Evolutionary conservation across 208 protist genomes (phyloP).

Genomic region (Trypanosoma avium): DNA sequence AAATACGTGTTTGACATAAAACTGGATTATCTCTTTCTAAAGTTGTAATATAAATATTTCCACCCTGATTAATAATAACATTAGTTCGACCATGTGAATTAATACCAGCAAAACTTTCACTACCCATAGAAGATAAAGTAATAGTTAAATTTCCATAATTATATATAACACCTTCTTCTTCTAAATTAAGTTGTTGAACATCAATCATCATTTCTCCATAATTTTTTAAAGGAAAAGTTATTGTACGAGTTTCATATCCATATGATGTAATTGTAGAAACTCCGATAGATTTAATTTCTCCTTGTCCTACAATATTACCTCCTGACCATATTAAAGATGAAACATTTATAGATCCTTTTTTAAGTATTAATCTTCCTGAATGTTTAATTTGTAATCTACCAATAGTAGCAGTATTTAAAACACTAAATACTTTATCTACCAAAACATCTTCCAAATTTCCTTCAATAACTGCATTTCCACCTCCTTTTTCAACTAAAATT

Average conservation of each 20-base stretch:
- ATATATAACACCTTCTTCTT: slow-evolving; percentile 63
- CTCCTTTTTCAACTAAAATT: slow-evolving; percentile 65
- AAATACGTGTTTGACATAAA: slow-evolving; percentile 57
- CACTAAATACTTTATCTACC: slow-evolving; percentile 56
- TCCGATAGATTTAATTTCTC: slow-evolving; percentile 62
- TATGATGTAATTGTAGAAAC: slow-evolving; percentile 65
- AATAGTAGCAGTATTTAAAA: slow-evolving; percentile 49
- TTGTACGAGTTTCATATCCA: slow-evolving; percentile 56
- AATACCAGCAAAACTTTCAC: slow-evolving; percentile 61
- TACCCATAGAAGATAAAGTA: slow-evolving; percentile 51
- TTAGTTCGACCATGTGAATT: slow-evolving; percentile 48
- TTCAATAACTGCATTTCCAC: slow-evolving; percentile 50
- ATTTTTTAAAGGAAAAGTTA: slow-evolving; percentile 66
- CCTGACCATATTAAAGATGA: slow-evolving; percentile 81
- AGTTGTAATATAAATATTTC: slow-evolving; percentile 53
- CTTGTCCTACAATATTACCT: slow-evolving; percentile 67
- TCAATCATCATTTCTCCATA: slow-evolving; percentile 83
- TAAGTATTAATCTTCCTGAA: slow-evolving; percentile 59
- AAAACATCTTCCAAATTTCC: slow-evolving; percentile 49
- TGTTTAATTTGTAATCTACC: slow-evolving; percentile 63
- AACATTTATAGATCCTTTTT: slow-evolving; percentile 61
- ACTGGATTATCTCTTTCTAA: slow-evolving; percentile 46
- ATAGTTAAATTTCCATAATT: slow-evolving; percentile 81
- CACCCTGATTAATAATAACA: slow-evolving; percentile 57
- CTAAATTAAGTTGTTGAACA: slow-evolving; percentile 60